Evolutionary conservation across 2,329 filamentous ascomycete genomes (phyloP).

Genomic region (Catunica adiposa): DNA sequence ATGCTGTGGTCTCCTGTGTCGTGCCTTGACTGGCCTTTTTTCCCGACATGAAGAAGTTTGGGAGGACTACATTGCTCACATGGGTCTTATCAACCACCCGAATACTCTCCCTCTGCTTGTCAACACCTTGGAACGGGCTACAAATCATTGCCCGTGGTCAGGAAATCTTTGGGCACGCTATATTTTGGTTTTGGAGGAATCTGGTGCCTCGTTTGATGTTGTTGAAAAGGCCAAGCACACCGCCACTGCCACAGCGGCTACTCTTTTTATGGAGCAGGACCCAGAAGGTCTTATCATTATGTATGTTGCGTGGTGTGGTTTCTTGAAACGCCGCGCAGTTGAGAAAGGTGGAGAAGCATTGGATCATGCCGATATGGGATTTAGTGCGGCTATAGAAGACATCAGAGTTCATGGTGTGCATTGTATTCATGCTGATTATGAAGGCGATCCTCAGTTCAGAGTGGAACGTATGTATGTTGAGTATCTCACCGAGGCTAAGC

Average conservation of each 20-base stretch:
- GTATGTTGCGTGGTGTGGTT: conserved; percentile 88
- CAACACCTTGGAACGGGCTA: conserved; percentile 62
- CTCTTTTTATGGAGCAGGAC: conserved; percentile 63
- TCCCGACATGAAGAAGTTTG: conserved; percentile 60
- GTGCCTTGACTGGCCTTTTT: conserved; percentile 54
- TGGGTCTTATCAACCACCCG: conserved; percentile 34
- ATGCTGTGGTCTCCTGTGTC: conserved; percentile 55
- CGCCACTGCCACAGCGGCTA: conserved; percentile 59
- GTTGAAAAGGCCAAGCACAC: conserved; percentile 85
- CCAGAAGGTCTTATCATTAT: conserved; percentile 82
- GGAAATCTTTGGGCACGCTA: conserved; percentile 82
- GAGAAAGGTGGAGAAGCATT: conserved; percentile 64
- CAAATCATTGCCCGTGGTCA: conserved; percentile 84
- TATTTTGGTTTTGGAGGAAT: conserved; percentile 68
- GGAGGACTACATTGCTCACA: conserved; percentile 68
- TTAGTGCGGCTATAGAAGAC: conserved; percentile 71
- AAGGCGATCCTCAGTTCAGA: conserved; percentile 76
- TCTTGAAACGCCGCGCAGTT: conserved; percentile 65
- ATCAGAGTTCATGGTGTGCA: conserved; percentile 63
- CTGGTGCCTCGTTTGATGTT: conserved; percentile 56
- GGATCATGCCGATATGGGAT: conserved; percentile 79
- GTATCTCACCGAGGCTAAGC: conserved; percentile 72
- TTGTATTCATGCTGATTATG: conserved; percentile 57
- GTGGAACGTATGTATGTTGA: conserved; percentile 86
- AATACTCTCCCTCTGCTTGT: conserved; percentile 24